phyloP scores from a whole-genome alignment of 257 asterid genomes.

The Euphrasia confusa region DNA sequence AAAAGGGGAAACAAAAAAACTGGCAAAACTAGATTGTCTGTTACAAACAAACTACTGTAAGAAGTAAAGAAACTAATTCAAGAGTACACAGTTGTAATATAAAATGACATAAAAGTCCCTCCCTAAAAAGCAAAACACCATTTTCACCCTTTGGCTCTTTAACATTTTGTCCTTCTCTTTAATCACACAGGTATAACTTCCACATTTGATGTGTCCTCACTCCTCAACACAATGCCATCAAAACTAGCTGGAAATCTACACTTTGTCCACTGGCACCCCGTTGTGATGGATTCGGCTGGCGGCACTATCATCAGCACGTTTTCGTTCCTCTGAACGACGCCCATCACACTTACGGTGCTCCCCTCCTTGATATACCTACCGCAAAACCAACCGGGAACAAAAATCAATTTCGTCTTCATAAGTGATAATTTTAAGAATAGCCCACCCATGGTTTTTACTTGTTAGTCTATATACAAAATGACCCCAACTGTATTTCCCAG shows the following conservation, averaged over 20 bases:
- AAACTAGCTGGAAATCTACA: slow-evolving; percentile 79
- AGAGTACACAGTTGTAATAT: background rate
- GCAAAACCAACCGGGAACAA: background rate
- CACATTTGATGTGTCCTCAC: slow-evolving; percentile 61
- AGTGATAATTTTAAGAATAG: too few relatives aligned
- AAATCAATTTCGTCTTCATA: background rate
- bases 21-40: too few relatives aligned
- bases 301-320: slow-evolving; percentile 89
- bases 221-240: slow-evolving; percentile 73
- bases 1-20: too few relatives aligned
- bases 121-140: background rate
- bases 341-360: slow-evolving; percentile 84
- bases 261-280: slow-evolving; percentile 81
- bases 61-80: background rate
- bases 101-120: background rate
- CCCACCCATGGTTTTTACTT: too few relatives aligned
- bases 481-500: too few relatives aligned
- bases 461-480: too few relatives aligned
- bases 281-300: slow-evolving; percentile 59
- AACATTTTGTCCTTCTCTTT: background rate
- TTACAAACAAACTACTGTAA: too few relatives aligned
- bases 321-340: slow-evolving; percentile 80
- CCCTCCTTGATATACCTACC: slow-evolving; percentile 85
- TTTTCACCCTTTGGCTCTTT: background rate
- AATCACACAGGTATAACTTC: slow-evolving; percentile 66